These are phyloP conservation scores for Theobroma grandiflorum DNA, from an alignment of 441 rosid species.

Conservation along the genomic window DNA sequence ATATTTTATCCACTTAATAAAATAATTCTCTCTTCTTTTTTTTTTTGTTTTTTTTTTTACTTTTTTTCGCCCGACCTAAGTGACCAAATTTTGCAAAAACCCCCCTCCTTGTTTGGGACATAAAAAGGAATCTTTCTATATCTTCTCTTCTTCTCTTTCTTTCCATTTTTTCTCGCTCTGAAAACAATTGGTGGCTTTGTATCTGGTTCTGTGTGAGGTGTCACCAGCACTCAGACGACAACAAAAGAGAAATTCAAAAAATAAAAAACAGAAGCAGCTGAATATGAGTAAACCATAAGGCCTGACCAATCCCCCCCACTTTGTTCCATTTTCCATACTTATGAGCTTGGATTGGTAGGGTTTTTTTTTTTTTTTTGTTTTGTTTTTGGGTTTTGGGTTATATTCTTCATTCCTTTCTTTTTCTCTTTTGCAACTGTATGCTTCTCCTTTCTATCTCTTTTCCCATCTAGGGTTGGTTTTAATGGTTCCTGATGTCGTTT, in stretches of 20 bases:
- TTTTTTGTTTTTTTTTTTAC: too few relatives aligned
- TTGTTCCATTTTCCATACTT: background rate
- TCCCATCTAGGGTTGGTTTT: conserved; percentile 36
- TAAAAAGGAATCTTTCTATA: conserved; percentile 27
- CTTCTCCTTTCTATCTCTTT: background rate
- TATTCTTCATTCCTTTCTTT: background rate
- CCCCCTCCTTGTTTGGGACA: conserved; percentile 25
- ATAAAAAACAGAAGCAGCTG: background rate
- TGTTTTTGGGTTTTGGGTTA: too few relatives aligned
- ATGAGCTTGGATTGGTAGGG: conserved; percentile 18
- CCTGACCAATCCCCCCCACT: background rate
- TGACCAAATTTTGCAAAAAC: background rate
- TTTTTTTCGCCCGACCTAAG: background rate
- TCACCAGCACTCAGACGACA: conserved; percentile 1
- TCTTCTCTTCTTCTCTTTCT: background rate
- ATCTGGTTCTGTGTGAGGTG: conserved; percentile 8
- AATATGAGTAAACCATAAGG: background rate
- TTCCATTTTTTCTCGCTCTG: conserved; percentile 6
- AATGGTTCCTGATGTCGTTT: background rate
- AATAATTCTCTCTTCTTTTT: background rate
- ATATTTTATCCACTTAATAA: background rate
- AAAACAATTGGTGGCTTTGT: conserved; percentile 2
- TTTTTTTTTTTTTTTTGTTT: conserved; percentile 2
- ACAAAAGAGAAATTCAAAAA: background rate
- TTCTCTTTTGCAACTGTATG: background rate